phyloP scores from a whole-genome alignment of 2,329 filamentous ascomycete genomes.

The Huntiella omanensis region DNA sequence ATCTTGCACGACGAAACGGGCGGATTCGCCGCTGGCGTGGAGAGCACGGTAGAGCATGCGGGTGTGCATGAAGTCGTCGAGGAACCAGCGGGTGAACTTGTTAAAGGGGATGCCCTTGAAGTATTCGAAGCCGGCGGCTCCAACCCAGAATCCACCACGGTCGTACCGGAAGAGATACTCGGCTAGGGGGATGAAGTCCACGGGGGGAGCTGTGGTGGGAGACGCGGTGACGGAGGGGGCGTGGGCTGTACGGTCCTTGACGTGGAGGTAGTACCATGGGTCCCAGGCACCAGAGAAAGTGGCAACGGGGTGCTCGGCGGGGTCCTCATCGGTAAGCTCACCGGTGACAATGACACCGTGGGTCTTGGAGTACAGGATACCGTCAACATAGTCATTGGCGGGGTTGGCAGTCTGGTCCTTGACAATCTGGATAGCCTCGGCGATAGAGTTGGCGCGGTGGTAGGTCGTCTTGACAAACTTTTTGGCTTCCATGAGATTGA shows the following conservation, averaged over 20 bases:
- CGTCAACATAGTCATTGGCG: conserved; percentile 52
- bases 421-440: conserved; percentile 29
- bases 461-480: conserved; percentile 46
- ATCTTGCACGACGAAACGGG: conserved; percentile 50
- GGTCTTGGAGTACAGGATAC: conserved; percentile 43
- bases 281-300: conserved; percentile 41
- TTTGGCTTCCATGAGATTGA: conserved; percentile 41
- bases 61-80: conserved; percentile 56
- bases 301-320: conserved; percentile 24
- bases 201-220: conserved; percentile 11
- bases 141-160: conserved; percentile 58
- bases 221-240: conserved; percentile 11
- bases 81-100: conserved; percentile 43
- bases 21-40: conserved; percentile 45
- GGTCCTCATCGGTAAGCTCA: conserved; percentile 35
- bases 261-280: conserved; percentile 64
- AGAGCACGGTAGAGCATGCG: conserved; percentile 56
- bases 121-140: conserved; percentile 45
- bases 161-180: conserved; percentile 66
- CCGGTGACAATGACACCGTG: conserved; percentile 51
- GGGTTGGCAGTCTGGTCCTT: conserved; percentile 25
- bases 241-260: conserved; percentile 25
- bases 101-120: conserved; percentile 48
- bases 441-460: conserved; percentile 29
- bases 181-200: conserved; percentile 45